Evolutionary conservation across 1,284 basidiomycete species (phyloP), one percentile per base, ranked within the genome.

Genomic region (Hymenochaete sp.): DNA sequence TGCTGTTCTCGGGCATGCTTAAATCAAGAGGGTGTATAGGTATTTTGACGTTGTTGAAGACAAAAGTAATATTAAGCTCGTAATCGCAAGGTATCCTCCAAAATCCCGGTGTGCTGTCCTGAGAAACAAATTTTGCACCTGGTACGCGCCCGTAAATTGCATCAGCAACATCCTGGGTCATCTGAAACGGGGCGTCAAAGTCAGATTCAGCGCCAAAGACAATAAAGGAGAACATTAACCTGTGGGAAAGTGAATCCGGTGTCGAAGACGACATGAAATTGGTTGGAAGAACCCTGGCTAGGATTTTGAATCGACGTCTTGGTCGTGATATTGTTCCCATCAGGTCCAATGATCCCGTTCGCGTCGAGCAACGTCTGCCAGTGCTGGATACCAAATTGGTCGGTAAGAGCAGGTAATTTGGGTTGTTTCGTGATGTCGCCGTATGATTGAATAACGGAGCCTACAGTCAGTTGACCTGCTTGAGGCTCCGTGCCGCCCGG

Each of bases 381-480:
- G 37, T 54, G 56, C 36, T 57, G 56, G n/a, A 48, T 47, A 9
- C 40, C 37, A 26, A 46, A 47, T 19, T 48, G 29, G 16, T 52
- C 50, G 24, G 28, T 38, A 10, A 53, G 27, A 3, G 54, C 56
- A 27, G 55, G 49, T 3, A 57, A 45, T 28, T 56, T 40, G 7
- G 46, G 47, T 33, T 55, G 52, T 10, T 42, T 49, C 9, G 49
- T 42, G 27, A 57, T 49, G 14, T 41, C 46, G 33, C 52, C 53
- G 33, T 48, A 42, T 14, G 45, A 50, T 10, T 53, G 50, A 13
- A 56, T 44, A 26, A 55, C 36, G 8, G 56, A 52, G 11, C 53
- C 50, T 18, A 57, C 36, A 3, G 67, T 69, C 40, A 70, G 48
- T 47, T 67, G 59, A 2, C 67, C 67, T 2, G 61, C 37, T 22